Evolutionary conservation across 805 yeast species (phyloP), one percentile per base, ranked within the genome.

Genomic region (Kockiozyma suomiensis): DNA sequence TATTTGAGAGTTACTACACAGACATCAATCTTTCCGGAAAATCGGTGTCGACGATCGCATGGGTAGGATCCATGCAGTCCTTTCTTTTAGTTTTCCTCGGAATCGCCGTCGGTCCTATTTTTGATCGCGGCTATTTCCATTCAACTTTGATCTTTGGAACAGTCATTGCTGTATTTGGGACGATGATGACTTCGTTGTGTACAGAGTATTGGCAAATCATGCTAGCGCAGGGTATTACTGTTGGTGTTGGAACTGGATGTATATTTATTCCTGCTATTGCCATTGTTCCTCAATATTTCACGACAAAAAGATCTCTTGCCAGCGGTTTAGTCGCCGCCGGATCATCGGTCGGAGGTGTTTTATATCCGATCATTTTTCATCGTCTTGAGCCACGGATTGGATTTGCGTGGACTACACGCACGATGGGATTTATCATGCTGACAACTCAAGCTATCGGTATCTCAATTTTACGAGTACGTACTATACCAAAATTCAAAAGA

Each of bases 351-450:
- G 85, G 85, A 1, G 83, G 84, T 10, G 70, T 80, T 56, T 57
- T 78, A n/a, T 81, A 78, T 68, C 82, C 85, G 7, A 70, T 80
- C 45, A 74, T 79, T 74, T 74, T 81, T 25, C 75, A 78, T 51
- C 70, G 70, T 23, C 69, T 81, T 49, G 76, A 78, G 52, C 64
- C 69, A 5, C 67, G 70, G 17, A 74, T 81, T 19, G 86, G 86
- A 0, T 82, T 80, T 65, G 75, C 73, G 8, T 83, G 86, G 86
- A 78, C 83, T 2, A 74, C 79, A 47, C 74, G 86, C 52, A 74
- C 76, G 19, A 70, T 82, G 49, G 82, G 81, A 0, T 78, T 83
- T 62, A 70, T 82, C 21, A 72, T 78, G 54, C 64, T 76, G 6
- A 75, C 59, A 0, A 73, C 74, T 6, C 59, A 62, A 10, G 52